These are phyloP conservation scores for Babesia bovis DNA, from an alignment of 169 alveolate species.

Conservation along the genomic window DNA sequence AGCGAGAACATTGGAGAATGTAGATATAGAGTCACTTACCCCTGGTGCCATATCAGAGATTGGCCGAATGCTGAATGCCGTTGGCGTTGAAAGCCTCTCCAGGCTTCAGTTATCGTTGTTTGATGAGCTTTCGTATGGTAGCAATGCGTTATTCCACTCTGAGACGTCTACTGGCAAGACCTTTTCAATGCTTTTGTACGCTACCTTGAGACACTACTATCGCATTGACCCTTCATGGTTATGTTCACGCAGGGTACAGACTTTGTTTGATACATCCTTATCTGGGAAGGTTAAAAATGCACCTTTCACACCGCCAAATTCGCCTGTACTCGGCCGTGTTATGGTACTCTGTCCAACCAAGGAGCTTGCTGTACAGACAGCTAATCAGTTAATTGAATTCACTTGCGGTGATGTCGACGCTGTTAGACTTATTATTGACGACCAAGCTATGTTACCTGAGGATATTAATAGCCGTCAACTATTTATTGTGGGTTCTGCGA, in stretches of 20 bases:
- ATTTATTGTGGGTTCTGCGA: conserved; percentile 60
- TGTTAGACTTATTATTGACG: conserved; percentile 55
- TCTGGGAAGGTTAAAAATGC: not conserved
- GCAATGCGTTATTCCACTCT: conserved; percentile 52
- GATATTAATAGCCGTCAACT: conserved; percentile 27
- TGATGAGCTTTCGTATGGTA: conserved; percentile 51
- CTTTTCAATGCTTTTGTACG: conserved; percentile 53
- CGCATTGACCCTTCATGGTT: conserved; percentile 12
- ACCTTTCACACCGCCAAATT: not conserved
- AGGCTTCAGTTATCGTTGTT: conserved; percentile 43
- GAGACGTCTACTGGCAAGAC: conserved; percentile 68
- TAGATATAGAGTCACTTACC: not conserved
- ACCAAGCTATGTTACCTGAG: conserved; percentile 26
- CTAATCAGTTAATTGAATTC: conserved; percentile 46
- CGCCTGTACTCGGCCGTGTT: conserved; percentile 14
- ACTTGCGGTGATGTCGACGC: conserved; percentile 30
- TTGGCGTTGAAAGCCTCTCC: conserved; percentile 18
- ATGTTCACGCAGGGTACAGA: not conserved
- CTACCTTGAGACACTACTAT: conserved; percentile 48
- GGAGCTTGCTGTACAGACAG: conserved; percentile 63
- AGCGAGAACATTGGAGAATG: conserved; percentile 4
- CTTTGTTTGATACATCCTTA: not conserved
- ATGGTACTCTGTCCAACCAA: conserved; percentile 61
- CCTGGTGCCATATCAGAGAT: conserved; percentile 29
- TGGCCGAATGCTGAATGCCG: conserved; percentile 9